A percentile compares a stretch with the other conserved stretches of the same genome.
These are phyloP conservation scores for Zymoseptoria crescenta DNA, from an alignment of 2,329 filamentous ascomycete genomes.

Conservation along the genomic window DNA sequence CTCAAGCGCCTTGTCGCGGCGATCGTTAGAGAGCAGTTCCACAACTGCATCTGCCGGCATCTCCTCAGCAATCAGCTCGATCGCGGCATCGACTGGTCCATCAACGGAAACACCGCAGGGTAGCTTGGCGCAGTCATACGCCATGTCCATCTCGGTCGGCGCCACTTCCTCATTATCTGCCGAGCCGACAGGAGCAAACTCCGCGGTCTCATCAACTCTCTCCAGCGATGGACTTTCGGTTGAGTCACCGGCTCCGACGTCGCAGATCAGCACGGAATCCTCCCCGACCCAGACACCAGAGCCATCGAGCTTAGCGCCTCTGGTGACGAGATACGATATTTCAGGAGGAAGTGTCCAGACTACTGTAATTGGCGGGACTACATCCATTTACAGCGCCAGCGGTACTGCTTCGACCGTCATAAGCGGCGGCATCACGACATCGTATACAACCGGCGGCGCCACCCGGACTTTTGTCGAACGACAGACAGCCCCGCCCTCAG, in stretches of 20 bases:
- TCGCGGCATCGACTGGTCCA: not conserved
- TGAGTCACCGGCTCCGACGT: not conserved
- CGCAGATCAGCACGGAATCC: not conserved
- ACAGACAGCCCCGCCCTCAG: not conserved
- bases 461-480: constrained; percentile 1
- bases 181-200: not conserved
- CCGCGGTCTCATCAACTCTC: not conserved
- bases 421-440: not conserved
- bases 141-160: not conserved
- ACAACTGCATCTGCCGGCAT: not conserved
- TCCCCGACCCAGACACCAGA: not conserved
- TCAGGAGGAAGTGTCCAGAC: not conserved
- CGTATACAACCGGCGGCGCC: not conserved
- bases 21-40: not conserved
- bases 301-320: not conserved
- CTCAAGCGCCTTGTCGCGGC: not conserved
- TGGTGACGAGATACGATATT: constrained; percentile 1
- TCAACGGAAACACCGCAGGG: not conserved
- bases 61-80: not conserved
- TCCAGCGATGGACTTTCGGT: not conserved
- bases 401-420: not conserved
- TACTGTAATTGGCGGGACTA: not conserved
- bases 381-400: not conserved
- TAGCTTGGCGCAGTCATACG: not conserved
- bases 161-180: not conserved